phyloP scores from a whole-genome alignment of 2,329 filamentous ascomycete genomes.

The Pestalotiopsis sp. region DNA sequence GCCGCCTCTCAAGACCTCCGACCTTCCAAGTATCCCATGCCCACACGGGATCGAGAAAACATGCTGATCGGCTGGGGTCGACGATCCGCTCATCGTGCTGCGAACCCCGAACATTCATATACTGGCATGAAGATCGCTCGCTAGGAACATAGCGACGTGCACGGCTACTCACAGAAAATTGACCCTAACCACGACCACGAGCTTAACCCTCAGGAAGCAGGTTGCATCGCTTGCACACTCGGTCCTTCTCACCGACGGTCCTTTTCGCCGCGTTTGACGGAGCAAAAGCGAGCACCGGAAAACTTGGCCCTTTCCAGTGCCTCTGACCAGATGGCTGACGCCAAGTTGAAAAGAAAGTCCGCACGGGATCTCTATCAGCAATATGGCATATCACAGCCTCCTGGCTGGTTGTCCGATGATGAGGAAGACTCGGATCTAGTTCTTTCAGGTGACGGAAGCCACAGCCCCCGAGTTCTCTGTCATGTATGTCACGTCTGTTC shows the following conservation, averaged over 20 bases:
- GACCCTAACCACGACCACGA: constrained; percentile 6
- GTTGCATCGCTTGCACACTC: constrained; percentile 1
- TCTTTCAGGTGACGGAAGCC: constrained; percentile 33
- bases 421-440: constrained; percentile 31
- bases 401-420: constrained; percentile 48
- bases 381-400: constrained; percentile 46
- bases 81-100: constrained; percentile 24
- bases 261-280: constrained; percentile 19
- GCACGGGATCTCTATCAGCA: constrained; percentile 50
- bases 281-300: constrained; percentile 13
- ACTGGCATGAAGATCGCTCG: constrained; percentile 22
- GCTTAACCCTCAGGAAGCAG: background rate
- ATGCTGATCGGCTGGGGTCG: constrained; percentile 32
- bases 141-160: constrained; percentile 24
- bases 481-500: constrained; percentile 54
- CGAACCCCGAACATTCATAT: constrained; percentile 26
- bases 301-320: background rate
- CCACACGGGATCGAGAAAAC: constrained; percentile 26
- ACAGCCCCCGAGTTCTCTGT: constrained; percentile 26
- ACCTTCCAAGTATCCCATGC: constrained; percentile 17
- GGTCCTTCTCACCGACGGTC: background rate
- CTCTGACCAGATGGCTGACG: background rate
- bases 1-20: constrained; percentile 22
- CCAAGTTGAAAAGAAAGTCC: constrained; percentile 31
- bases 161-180: constrained; percentile 16